Evolutionary conservation across 371 early-diverging fungal genomes (phyloP).

Genomic region (Batkoa obscura): DNA sequence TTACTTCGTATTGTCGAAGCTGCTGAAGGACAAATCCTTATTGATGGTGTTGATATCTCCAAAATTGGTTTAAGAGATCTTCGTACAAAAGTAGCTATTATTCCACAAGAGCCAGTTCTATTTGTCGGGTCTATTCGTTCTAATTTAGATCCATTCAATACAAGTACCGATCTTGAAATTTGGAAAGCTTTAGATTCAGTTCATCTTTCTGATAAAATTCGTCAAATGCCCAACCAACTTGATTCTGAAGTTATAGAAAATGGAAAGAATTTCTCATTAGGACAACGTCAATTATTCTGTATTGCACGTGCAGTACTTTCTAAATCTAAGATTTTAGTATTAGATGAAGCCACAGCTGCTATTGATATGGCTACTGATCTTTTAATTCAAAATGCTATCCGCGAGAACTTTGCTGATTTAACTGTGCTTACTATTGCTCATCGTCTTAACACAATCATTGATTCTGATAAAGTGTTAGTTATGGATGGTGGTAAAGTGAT

Average conservation of each 20-base stretch:
- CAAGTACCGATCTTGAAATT: conserved; percentile 37
- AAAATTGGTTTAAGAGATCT: conserved; percentile 25
- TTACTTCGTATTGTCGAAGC: conserved; percentile 33
- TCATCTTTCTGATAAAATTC: conserved; percentile 25
- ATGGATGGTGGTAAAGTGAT: conserved; percentile 36
- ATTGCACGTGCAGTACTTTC: conserved; percentile 24
- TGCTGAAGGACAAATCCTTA: conserved; percentile 19
- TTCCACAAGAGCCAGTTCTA: conserved; percentile 65
- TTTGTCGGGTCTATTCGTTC: conserved; percentile 48
- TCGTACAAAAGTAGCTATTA: conserved; percentile 28
- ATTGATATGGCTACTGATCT: conserved; percentile 30
- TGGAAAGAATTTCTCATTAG: conserved; percentile 33
- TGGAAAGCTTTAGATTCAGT: conserved; percentile 50
- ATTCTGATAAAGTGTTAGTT: conserved; percentile 23
- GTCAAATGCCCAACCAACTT: conserved; percentile 8
- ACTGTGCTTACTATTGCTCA: conserved; percentile 44
- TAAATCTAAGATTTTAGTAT: conserved; percentile 27
- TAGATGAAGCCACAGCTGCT: conserved; percentile 43
- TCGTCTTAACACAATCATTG: conserved; percentile 43
- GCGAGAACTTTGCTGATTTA: conserved; percentile 16
- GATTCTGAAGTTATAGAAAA: conserved; percentile 18
- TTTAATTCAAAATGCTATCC: conserved; percentile 22
- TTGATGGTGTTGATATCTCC: conserved; percentile 30
- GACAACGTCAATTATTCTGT: conserved; percentile 30
- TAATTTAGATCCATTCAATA: conserved; percentile 50